Base-by-base conservation (phyloP, 2,329 filamentous ascomycete genomes). In the Cryoendolithus antarcticus region DNA sequence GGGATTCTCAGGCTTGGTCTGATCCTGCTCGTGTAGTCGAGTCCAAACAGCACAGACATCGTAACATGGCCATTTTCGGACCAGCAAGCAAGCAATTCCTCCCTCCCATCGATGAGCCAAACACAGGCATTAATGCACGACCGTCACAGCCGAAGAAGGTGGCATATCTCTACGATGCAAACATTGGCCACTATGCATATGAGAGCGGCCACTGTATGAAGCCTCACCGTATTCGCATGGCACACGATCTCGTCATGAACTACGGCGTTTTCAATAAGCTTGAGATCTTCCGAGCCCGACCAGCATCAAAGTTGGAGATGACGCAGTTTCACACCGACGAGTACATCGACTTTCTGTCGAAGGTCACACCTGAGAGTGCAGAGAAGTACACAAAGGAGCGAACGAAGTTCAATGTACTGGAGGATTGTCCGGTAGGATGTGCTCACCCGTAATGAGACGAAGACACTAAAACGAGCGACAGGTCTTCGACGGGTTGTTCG, bases 341-440 rank as follows among this genome's bases (percentile, higher is more conserved):
- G 49, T 82, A 82, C 57, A 77, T 82, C 55, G 77, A 82, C 41
- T 82, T 82, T 54, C 66, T 82, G 32, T 74, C 75, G 44, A 93
- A 91, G 53, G 91, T 98, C 40, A 96, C 91, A 0, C 91, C 91
- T 1, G 91, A 96, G 65, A 98, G 96, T 59, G 95, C 96, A 85
- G 91, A 98, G 52, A 75, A 75, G 48, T 96, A 85, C 57, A 74
- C 80, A 50, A 83, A 88, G 52, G 91, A 98, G 60, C 88, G 96
- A 60, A 81, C 84, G 75, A 75, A 69, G 64, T 69, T 80, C 62
- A 81, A 80, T 44, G 76, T 80, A 39, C 76, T 76, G 39, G 77
- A 69, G 41, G 67, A 70, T 44, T 70, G 67, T 48, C 77, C 77
- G 1, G 24, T 27, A 27, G 19, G 19, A 21, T 21, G 19, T 21